Evolutionary conservation across 2,329 filamentous ascomycete genomes (phyloP), one percentile per base, ranked within the genome.

Genomic region (Paracoccidioides brasiliensis): DNA sequence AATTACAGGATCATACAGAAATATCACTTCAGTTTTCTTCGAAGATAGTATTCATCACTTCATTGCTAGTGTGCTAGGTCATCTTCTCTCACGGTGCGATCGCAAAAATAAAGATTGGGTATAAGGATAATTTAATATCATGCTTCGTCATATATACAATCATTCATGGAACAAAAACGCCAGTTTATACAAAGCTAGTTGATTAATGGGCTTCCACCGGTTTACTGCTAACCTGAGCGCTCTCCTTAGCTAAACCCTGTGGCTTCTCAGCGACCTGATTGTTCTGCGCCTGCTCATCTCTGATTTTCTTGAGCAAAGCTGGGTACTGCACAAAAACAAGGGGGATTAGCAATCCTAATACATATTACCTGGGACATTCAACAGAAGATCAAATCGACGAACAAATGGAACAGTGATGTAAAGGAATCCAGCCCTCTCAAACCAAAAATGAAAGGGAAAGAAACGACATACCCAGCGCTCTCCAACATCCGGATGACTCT

Each of bases 401-500:
- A 30, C 30, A 43, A 46, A 40, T 37, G 22, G 22, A 22, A 22
- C 22, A 22, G 22, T n/a, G 22, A 1, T 22, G 22, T 22, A 22
- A 22, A 22, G 22, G 22, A 22, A 22, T 22, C 22, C 22, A 22
- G 22, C 22, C 22, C 22, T 22, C 22, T 22, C 22, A 22, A 22
- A 22, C 22, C 37, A 7, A 38, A 52, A 15, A 48, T 28, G 3
- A 58, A 55, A 37, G 5, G 14, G 33, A 1, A 33, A 43, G 22
- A 33, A 14, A 38, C 42, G 43, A 69, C 69, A 60, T 58, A 72
- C 69, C 74, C 88, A 94, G 63, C 83, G 76, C 75, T 90, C 86
- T 1, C 86, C 88, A 0, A 95, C 89, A 68, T 94, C 89, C 3
- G 85, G 86, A 72, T 95, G 89, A 61, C 85, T 90, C 78, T 90